Conservation (phyloP, 2,329 filamentous ascomycete genomes). For the Cucurbitaria berberidis region DNA sequence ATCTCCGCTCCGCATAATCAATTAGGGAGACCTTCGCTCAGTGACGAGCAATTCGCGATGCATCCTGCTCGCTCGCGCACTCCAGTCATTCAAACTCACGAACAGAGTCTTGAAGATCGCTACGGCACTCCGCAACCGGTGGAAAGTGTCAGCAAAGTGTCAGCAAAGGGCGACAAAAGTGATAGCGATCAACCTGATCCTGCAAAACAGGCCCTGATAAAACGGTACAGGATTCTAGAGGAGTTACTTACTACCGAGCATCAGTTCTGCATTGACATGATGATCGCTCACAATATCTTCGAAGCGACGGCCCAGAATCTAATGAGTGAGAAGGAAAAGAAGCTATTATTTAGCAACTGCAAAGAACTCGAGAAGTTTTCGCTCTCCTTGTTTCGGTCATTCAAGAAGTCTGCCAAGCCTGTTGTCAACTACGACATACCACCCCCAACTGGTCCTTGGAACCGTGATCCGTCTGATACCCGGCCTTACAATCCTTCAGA, state of each 20-base stretch:
- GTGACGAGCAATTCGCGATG: constrained; percentile 27
- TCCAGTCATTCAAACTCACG: constrained; percentile 25
- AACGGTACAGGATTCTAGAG: constrained; percentile 84
- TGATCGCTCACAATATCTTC: constrained; percentile 96
- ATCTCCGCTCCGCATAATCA: constrained; percentile 20
- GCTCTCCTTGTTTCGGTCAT: constrained; percentile 73
- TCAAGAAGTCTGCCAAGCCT: constrained; percentile 79
- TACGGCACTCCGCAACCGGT: constrained; percentile 26
- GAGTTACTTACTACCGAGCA: constrained; percentile 94
- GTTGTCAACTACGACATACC: constrained; percentile 67
- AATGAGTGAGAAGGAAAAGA: constrained; percentile 82
- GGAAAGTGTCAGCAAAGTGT: constrained; percentile 12
- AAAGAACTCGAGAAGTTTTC: constrained; percentile 91
- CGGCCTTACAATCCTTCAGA: constrained; percentile 23
- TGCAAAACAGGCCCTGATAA: constrained; percentile 60
- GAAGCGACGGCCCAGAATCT: constrained; percentile 86
- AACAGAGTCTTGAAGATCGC: constrained; percentile 23
- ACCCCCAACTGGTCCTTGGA: constrained; percentile 33
- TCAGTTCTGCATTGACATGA: constrained; percentile 92
- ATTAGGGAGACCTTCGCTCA: constrained; percentile 12
- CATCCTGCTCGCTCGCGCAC: constrained; percentile 32
- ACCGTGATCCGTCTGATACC: constrained; percentile 29
- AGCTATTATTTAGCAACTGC: constrained; percentile 89
- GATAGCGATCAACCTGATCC: constrained; percentile 30
- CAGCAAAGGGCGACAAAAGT: constrained; percentile 15